Evolutionary conservation across 192 early-diverging fungal genomes (phyloP).

Genomic region (Ambispora gerdemannii): DNA sequence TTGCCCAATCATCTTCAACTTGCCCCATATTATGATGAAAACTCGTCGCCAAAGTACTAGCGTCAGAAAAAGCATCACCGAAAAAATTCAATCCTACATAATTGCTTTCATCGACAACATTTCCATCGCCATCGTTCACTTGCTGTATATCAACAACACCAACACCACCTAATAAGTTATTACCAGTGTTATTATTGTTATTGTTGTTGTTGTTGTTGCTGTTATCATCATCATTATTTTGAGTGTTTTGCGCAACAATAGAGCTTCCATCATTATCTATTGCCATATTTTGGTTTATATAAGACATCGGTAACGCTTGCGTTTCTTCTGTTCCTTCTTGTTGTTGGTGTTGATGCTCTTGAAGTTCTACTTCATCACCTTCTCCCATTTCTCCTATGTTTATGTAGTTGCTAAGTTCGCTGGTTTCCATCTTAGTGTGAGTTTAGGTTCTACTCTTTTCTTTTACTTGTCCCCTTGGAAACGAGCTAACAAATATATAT

Average conservation of each 20-base stretch:
- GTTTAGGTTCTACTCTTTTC: no score
- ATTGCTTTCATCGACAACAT: not conserved
- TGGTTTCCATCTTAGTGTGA: not conserved
- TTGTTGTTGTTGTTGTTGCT: no score
- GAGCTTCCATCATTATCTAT: not conserved
- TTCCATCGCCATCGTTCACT: not conserved
- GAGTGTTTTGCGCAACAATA: not conserved
- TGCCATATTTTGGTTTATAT: not conserved
- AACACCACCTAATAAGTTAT: not conserved
- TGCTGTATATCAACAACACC: not conserved
- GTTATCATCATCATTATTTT: no score
- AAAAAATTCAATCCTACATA: not conserved
- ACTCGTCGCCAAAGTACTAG: not conserved
- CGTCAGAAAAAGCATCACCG: not conserved
- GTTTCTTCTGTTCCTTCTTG: not conserved
- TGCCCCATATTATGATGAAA: not conserved
- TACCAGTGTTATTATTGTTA: no score
- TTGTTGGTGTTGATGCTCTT: no score
- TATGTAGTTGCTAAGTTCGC: not conserved
- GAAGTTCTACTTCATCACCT: no score
- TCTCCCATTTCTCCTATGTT: not conserved
- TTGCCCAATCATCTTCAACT: not conserved
- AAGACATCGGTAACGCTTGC: not conserved
- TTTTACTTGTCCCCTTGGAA: no score
- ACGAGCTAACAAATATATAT: no score